Conservation (phyloP, 2,329 filamentous ascomycete species). For the Seiridium unicorne region DNA sequence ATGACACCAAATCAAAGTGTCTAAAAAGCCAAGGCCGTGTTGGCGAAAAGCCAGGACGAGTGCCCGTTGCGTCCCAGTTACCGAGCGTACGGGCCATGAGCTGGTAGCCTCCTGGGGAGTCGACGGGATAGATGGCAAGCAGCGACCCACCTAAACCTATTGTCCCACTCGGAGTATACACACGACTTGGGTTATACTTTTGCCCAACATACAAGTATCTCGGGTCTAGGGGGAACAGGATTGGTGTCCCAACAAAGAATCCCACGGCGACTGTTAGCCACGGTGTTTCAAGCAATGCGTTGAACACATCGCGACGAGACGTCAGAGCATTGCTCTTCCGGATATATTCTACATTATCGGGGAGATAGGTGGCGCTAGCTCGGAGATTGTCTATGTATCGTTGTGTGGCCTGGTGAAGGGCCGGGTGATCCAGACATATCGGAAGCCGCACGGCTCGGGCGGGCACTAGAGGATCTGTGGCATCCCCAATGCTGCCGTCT, state of each 20-base stretch:
- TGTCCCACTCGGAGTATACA: conserved; percentile 55
- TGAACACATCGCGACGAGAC: neutral
- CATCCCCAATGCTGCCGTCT: too few relatives aligned
- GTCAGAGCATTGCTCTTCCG: neutral
- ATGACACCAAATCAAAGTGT: conserved; percentile 56
- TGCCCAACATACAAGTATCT: neutral
- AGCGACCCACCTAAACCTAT: conserved; percentile 55
- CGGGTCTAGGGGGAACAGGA: neutral
- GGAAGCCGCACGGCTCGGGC: neutral
- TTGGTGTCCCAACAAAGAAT: neutral
- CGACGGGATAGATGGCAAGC: conserved; percentile 54
- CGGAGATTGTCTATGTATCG: neutral
- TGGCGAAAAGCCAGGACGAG: conserved; percentile 45
- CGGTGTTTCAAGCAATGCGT: neutral
- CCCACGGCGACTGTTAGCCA: neutral
- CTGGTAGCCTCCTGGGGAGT: conserved; percentile 56
- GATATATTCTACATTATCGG: neutral
- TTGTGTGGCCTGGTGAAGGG: neutral
- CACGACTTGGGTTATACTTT: conserved; percentile 47
- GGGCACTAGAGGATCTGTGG: too few relatives aligned
- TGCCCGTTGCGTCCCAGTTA: conserved; percentile 51
- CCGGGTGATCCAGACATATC: neutral
- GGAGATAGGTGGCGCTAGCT: neutral
- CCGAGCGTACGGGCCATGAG: conserved; percentile 52
- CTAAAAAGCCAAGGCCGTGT: conserved; percentile 52